Evolutionary conservation across 257 asterid species (phyloP), one percentile per base, ranked within the genome.

Genomic region (Jacaranda copaia): DNA sequence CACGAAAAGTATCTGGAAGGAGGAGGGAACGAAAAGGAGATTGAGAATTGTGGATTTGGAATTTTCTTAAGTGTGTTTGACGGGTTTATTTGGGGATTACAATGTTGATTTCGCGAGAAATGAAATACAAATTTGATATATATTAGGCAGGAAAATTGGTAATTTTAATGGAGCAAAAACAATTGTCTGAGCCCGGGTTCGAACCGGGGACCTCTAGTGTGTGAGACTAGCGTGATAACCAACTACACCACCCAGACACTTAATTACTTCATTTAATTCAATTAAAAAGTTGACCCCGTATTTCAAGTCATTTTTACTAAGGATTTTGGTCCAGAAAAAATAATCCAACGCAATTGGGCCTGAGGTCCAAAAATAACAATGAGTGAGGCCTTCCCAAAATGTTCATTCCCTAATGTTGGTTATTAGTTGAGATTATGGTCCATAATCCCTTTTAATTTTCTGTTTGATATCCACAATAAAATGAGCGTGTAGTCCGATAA

Each of bases 201-300:
- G 96, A 96, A 96, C 97, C 91, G 96, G 98, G 98, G 97, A 93
- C 97, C 97, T 91, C 97, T 96, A 90, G 97, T 88, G 98, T 96
- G 99, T 93, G 96, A 96, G 97, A 93, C 98, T 91, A 96, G 96
- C 96, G 96, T 96, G 99, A 93, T 93, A 96, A 91, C 98, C 96
- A 13, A 95, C 98, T 93, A 91, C 98, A 93, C 99, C 97, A 93
- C 99, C 97, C 98, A 95, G 96, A 92, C 96, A 12, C 1, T 25
- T 25, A 2, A 25, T 25, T n/a, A n/a, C n/a, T n/a, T n/a, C 96
- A 12, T 1, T 25, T 25, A 2, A 25, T 25, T 25, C 32, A 25
- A 25, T 1, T 25, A 25, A 25, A 25, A 25, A 25, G 32, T 25
- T 25, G 32, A 25, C 32, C 1, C 32, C 2, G 32, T 25, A 25